These are phyloP conservation scores for Fusarium papillatum DNA, from an alignment of 2,329 filamentous ascomycete species.

Conservation along the genomic window DNA sequence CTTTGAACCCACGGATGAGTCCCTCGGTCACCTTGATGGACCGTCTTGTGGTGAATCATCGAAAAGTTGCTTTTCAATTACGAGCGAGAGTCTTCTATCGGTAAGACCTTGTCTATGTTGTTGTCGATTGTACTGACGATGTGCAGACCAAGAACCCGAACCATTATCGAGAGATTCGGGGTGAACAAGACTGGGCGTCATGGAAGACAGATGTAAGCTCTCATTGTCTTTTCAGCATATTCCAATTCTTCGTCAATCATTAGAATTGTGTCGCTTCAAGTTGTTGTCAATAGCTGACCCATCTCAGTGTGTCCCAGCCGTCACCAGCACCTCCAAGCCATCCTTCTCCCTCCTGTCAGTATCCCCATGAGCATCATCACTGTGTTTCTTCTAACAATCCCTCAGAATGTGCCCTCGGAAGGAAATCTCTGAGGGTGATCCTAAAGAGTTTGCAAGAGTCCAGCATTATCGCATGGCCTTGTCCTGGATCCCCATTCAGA, in stretches of 20 bases:
- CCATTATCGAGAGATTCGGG: not conserved
- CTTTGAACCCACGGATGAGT: not conserved
- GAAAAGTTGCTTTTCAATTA: not conserved
- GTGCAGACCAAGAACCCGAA: not conserved
- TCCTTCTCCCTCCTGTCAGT: not conserved
- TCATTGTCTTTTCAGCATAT: not conserved
- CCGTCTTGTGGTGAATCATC: not conserved
- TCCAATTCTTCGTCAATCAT: not conserved
- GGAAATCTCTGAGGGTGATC: not conserved
- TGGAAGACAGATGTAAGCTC: not conserved
- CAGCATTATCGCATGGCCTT: not conserved
- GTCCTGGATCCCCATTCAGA: not conserved
- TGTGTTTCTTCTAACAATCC: not conserved
- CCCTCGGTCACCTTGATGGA: not conserved
- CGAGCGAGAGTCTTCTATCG: not conserved
- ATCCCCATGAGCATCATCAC: not conserved
- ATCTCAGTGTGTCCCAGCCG: not conserved
- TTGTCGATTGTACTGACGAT: not conserved
- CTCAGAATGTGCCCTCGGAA: constrained; percentile 1
- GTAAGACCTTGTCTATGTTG: too few species aligned
- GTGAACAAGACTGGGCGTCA: not conserved
- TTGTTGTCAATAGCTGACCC: not conserved
- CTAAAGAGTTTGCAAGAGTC: not conserved
- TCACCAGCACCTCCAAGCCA: not conserved
- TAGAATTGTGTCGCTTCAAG: not conserved